Percentiles rank a stretch among this genome's conserved stretches.
phyloP scores from a whole-genome alignment of 441 rosid genomes.

The Biscutella laevigata region DNA sequence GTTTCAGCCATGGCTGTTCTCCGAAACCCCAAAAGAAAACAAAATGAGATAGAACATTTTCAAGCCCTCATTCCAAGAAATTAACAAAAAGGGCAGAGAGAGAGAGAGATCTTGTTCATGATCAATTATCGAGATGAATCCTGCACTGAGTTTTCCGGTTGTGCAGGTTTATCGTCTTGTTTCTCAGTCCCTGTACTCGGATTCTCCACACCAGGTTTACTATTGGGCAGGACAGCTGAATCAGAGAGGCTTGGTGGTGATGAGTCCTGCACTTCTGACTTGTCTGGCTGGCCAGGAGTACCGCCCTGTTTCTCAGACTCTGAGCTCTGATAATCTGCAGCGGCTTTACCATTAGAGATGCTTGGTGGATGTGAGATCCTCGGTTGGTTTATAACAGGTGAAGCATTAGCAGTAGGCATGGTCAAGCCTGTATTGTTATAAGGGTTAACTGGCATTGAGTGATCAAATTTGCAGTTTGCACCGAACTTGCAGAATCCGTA shows the following conservation, averaged over 20 bases:
- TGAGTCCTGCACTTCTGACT: constrained; percentile 17
- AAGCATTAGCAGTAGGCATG: constrained; percentile 30
- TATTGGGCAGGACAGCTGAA: constrained; percentile 31
- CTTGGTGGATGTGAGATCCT: constrained; percentile 33
- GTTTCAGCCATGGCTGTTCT: constrained; percentile 23
- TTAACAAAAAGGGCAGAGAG: constrained; percentile 24
- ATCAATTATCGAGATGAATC: neutral
- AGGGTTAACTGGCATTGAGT: constrained; percentile 44
- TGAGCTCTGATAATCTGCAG: constrained; percentile 9
- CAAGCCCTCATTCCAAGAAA: constrained; percentile 23
- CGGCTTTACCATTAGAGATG: constrained; percentile 16
- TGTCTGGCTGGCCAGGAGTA: neutral
- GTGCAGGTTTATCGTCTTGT: neutral
- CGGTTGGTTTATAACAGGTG: constrained; percentile 35
- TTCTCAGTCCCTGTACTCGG: constrained; percentile 6
- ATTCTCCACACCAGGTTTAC: constrained; percentile 22
- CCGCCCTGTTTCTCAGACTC: constrained; percentile 19
- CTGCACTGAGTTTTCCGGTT: constrained; percentile 3
- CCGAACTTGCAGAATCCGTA: constrained; percentile 69
- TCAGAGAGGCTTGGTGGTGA: constrained; percentile 21
- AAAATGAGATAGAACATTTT: constrained; percentile 19
- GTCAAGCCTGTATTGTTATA: constrained; percentile 42
- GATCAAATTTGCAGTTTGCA: constrained; percentile 63
- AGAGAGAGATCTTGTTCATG: constrained; percentile 17
- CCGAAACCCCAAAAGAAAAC: neutral